Base-by-base conservation (phyloP, 2,329 filamentous ascomycete genomes). In the Helicocarpus griseus region DNA sequence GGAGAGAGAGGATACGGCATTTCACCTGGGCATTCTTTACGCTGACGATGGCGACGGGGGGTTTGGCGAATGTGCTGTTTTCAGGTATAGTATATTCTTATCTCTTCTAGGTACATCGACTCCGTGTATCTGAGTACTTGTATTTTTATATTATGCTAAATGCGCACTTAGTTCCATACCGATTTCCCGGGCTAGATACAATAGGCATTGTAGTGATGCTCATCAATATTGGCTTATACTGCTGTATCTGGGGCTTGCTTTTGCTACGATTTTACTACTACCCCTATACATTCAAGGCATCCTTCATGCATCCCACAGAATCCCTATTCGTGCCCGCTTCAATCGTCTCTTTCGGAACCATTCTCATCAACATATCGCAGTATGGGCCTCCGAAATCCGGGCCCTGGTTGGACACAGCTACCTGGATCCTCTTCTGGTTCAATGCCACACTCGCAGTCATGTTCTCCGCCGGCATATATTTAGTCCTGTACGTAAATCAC, bases 11-110 rank as follows among this genome's bases (percentile, higher is more conserved):
- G n/a, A 75, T 83, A 41, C 68, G 76, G 48, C 80, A 83, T 66
- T 77, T 82, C 56, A 83, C 81, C 1, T 91, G 87, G 87, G 89
- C 86, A 0, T 91, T 83, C 76, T 91, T 89, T 61, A 87, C 86
- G 14, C 71, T 82, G 66, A 82, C 79, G 1, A 83, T 81, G 78
- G 78, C 78, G 1, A 81, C 78, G 0, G 78, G 78, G 4, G 78
- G 78, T 0, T 70, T 81, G 53, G 79, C 80, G 4, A 83, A 82
- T 65, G 78, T 81, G 5, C 59, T 83, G 22, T 74, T 79, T 60
- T 64, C 55, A 33, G 71, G 13, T 73, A 73, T 62, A 74, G 69
- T 73, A 53, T 74, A 74, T 57, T 70, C 70, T 19, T 35, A 51
- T 60, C 47, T 44, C n/a, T 14, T 19, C 36, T 44, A 7, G 3